Conservation (phyloP, 1,284 basidiomycete species). For the Coniophora puteana region DNA sequence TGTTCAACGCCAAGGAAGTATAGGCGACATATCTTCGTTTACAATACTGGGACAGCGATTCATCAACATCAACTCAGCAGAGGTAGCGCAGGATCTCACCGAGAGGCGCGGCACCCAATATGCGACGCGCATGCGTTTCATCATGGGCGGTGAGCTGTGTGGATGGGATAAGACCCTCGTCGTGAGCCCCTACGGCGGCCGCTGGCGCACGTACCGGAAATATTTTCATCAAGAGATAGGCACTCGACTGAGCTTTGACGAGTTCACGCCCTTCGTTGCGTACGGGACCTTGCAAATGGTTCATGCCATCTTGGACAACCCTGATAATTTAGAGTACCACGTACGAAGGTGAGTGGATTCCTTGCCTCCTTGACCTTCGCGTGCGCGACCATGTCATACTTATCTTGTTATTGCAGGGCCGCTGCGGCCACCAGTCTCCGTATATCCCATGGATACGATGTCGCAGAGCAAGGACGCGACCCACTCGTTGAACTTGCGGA, state of each 20-base stretch:
- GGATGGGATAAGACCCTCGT: slow-evolving; percentile 26
- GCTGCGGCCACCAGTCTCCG: slow-evolving; percentile 16
- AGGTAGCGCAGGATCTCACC: slow-evolving; percentile 12
- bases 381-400: background rate
- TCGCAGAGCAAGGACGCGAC: slow-evolving; percentile 12
- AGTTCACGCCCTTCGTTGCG: too few relatives aligned
- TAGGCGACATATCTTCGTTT: slow-evolving; percentile 10
- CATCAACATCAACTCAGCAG: slow-evolving; percentile 8
- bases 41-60: slow-evolving; percentile 9
- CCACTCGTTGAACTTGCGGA: slow-evolving; percentile 17
- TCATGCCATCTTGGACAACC: slow-evolving; percentile 11
- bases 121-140: slow-evolving; percentile 12
- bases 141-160: slow-evolving; percentile 21
- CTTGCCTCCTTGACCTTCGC: background rate
- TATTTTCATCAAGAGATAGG: too few relatives aligned
- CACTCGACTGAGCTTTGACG: too few relatives aligned
- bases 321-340: slow-evolving; percentile 9
- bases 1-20: too few relatives aligned
- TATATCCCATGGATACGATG: slow-evolving; percentile 20
- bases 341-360: slow-evolving; percentile 19
- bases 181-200: slow-evolving; percentile 19
- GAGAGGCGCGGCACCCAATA: slow-evolving; percentile 13
- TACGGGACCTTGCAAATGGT: slow-evolving; percentile 15
- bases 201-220: slow-evolving; percentile 18
- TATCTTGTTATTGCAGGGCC: slow-evolving; percentile 5